Percentiles rank a stretch among this genome's conserved stretches.
Conservation (phyloP, 1,284 basidiomycete species). For the Ceratorhiza oryzae-sativae region DNA sequence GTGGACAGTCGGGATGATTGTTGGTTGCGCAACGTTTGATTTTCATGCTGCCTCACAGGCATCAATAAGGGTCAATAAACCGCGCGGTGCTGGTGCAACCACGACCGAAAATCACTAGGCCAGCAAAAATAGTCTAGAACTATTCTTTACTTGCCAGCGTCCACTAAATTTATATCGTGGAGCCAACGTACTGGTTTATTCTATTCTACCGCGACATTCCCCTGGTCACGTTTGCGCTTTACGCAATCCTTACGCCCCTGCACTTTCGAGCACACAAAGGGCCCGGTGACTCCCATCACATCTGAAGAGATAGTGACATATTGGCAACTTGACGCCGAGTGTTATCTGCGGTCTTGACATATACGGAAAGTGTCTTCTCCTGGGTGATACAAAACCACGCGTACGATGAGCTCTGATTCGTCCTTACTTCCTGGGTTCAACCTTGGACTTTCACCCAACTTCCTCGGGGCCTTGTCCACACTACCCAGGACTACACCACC, state of each 20-base stretch:
- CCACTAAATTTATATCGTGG: neutral
- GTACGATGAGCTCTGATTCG: neutral
- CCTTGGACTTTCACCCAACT: constrained; percentile 16
- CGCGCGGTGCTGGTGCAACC: neutral
- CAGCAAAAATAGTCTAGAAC: neutral
- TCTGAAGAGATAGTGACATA: neutral
- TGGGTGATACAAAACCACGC: constrained; percentile 7
- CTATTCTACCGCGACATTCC: neutral
- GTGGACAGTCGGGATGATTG: neutral
- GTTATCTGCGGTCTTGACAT: neutral
- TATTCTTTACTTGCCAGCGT: neutral
- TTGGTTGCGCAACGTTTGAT: neutral
- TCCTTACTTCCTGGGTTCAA: neutral
- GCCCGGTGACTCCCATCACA: neutral
- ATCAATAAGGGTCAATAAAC: neutral
- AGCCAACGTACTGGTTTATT: neutral
- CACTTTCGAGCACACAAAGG: neutral
- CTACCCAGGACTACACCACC: constrained; percentile 1
- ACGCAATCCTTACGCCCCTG: neutral
- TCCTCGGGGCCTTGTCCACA: constrained; percentile 2
- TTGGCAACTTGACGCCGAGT: neutral
- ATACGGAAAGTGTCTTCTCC: constrained; percentile 17
- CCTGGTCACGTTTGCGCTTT: neutral
- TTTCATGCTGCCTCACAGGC: neutral
- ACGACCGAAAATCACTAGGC: neutral